Percentiles rank a stretch among this genome's conserved stretches.
Evolutionary conservation across 768 basidiomycete species (phyloP).

Genomic region (Kwoniella botswanensis): DNA sequence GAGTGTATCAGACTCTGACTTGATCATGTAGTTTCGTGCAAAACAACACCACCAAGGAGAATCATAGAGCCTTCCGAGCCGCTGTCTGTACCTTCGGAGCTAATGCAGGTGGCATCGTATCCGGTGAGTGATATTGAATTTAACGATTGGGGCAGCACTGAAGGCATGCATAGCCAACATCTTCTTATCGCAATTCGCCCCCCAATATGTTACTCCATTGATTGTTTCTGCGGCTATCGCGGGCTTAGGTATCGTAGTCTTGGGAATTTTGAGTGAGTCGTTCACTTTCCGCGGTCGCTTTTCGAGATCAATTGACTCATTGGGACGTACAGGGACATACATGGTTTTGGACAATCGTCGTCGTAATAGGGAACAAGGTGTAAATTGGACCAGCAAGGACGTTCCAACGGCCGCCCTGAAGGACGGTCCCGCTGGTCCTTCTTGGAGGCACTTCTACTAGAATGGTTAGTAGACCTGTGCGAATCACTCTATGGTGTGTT

Average conservation of each 20-base stretch:
- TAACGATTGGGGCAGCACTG: neutral
- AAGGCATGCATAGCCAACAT: conserved; percentile 29
- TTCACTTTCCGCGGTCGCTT: no score
- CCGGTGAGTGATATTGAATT: neutral
- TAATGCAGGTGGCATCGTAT: conserved; percentile 32
- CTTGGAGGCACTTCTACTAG: no score
- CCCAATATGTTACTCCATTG: conserved; percentile 33
- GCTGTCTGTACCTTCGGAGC: conserved; percentile 28
- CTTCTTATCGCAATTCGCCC: conserved; percentile 28
- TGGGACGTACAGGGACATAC: no score
- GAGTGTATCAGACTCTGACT: neutral
- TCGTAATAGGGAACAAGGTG: no score
- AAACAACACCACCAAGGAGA: conserved; percentile 29
- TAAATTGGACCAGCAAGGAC: no score
- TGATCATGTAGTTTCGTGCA: conserved; percentile 22
- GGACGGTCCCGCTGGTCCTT: no score
- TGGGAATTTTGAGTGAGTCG: conserved; percentile 12
- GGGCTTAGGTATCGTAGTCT: conserved; percentile 18
- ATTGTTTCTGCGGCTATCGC: conserved; percentile 33
- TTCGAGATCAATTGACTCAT: no score
- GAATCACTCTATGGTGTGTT: no score
- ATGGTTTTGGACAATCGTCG: no score
- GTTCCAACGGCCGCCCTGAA: no score
- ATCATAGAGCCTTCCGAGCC: conserved; percentile 31
- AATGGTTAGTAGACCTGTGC: no score